Conservation (phyloP, 768 basidiomycete genomes). For the Leucosporidium yakuticum region DNA sequence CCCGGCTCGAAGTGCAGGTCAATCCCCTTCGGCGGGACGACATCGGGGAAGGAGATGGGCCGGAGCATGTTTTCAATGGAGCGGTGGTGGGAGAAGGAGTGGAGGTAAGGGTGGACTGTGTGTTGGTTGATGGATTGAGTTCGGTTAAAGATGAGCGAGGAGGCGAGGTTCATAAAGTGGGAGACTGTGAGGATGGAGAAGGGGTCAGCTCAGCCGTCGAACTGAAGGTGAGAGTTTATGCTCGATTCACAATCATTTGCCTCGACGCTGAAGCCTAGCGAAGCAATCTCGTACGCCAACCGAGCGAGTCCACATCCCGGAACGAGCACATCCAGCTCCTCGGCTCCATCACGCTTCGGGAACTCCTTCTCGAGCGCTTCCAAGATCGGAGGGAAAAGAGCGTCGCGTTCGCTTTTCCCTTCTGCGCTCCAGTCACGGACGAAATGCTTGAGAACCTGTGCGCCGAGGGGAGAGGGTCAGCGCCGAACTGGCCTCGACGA, state of each 20-base stretch:
- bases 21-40: conserved; percentile 48
- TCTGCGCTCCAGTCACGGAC: conserved; percentile 65
- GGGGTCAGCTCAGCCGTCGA: too few relatives aligned
- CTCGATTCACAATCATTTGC: conserved; percentile 3
- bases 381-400: conserved; percentile 57
- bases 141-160: conserved; percentile 56
- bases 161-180: conserved; percentile 59
- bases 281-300: conserved; percentile 63
- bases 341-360: conserved; percentile 39
- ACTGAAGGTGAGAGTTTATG: too few relatives aligned
- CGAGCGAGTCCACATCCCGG: conserved; percentile 62
- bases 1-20: conserved; percentile 51
- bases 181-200: conserved; percentile 45
- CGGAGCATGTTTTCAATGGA: conserved; percentile 53
- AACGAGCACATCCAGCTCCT: conserved; percentile 50
- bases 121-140: conserved; percentile 52
- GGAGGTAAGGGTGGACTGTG: conserved; percentile 56
- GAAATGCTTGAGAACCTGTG: conserved; percentile 54
- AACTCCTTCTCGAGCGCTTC: conserved; percentile 45
- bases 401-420: conserved; percentile 53
- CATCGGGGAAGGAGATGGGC: conserved; percentile 56
- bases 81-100: conserved; percentile 67
- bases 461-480: too few relatives aligned
- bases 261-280: conserved; percentile 44
- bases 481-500: too few relatives aligned